These are phyloP conservation scores for Venturia asperata DNA, from an alignment of 2,329 filamentous ascomycete genomes.

Conservation along the genomic window DNA sequence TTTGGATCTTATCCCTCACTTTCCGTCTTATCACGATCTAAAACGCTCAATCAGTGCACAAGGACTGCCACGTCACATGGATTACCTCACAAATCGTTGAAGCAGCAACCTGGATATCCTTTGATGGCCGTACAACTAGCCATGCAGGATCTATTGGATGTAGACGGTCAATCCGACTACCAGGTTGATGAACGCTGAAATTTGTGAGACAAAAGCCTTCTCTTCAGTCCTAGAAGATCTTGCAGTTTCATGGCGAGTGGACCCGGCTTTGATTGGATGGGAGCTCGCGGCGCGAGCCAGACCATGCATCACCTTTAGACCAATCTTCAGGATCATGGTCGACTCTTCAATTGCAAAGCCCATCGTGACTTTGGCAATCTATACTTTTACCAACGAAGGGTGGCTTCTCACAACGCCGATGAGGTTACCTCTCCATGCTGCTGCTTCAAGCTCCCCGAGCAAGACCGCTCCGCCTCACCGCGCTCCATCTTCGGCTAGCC, in stretches of 20 bases:
- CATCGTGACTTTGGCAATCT: background rate
- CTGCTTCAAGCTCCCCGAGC: background rate
- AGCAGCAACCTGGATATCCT: background rate
- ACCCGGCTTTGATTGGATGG: background rate
- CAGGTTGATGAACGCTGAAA: background rate
- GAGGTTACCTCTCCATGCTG: background rate
- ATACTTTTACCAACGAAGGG: background rate
- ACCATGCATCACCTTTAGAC: background rate
- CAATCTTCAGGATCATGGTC: background rate
- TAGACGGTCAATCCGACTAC: background rate
- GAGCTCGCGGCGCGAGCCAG: background rate
- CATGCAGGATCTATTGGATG: background rate
- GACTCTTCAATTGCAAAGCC: conserved; percentile 5
- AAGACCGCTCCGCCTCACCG: conserved; percentile 2
- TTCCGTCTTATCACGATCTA: background rate
- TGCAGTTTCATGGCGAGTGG: background rate
- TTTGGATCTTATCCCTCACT: background rate
- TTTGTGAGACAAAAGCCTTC: background rate
- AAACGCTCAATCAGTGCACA: background rate
- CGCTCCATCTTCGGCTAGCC: background rate
- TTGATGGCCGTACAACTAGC: background rate
- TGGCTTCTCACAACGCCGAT: background rate
- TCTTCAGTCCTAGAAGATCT: background rate
- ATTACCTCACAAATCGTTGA: background rate
- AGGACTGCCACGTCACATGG: background rate